Percentiles rank a stretch among this genome's conserved stretches.
Evolutionary conservation across 2,329 filamentous ascomycete species (phyloP).

Genomic region (Cyphellophora europaea): DNA sequence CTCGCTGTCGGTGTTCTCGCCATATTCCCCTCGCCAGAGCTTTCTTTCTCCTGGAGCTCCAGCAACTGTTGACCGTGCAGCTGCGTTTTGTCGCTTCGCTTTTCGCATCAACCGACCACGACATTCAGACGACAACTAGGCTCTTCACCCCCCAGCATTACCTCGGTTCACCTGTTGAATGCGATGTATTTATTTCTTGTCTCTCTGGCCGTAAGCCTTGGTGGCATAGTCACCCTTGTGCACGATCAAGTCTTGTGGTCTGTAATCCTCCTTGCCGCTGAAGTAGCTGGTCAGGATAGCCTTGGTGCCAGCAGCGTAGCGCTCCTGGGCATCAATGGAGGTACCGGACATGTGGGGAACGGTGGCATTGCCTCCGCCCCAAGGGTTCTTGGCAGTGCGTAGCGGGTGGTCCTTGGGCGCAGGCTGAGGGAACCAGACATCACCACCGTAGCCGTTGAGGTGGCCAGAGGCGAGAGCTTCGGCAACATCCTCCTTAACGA

Average conservation of each 20-base stretch:
- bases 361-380: conserved; percentile 96
- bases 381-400: conserved; percentile 86
- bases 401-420: conserved; percentile 88
- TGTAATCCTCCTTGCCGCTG: conserved; percentile 77
- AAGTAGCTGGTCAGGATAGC: conserved; percentile 87
- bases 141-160: too few species aligned
- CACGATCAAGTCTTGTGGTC: conserved; percentile 83
- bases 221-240: conserved; percentile 86
- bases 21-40: too few species aligned
- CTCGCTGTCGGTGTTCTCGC: too few species aligned
- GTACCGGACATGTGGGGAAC: conserved; percentile 98
- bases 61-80: too few species aligned
- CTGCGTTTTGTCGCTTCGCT: too few species aligned
- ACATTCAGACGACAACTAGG: too few species aligned
- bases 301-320: conserved; percentile 83
- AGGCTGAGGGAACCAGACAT: conserved; percentile 89
- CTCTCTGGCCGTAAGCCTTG: conserved; percentile 77
- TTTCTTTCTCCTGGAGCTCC: too few species aligned
- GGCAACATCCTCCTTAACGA: conserved; percentile 98
- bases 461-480: conserved; percentile 86
- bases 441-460: conserved; percentile 40
- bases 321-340: conserved; percentile 93
- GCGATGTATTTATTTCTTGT: too few species aligned
- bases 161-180: too few species aligned
- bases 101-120: too few species aligned